Conservation (phyloP, 768 basidiomycete species). For the Collybia sordida region DNA sequence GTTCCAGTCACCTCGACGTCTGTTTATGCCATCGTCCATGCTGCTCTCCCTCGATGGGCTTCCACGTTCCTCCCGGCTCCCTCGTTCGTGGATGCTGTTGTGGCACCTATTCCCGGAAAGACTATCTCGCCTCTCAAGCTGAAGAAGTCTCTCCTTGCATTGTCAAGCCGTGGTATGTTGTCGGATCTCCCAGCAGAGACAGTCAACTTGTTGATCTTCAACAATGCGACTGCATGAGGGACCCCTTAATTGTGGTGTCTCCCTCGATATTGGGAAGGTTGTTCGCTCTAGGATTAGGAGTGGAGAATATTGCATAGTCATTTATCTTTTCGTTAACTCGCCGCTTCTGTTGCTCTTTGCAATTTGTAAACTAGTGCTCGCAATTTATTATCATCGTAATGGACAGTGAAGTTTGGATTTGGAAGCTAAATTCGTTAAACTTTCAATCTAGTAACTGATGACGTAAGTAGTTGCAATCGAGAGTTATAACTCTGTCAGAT, state of each 20-base stretch:
- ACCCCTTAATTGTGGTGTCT: slow-evolving; percentile 1
- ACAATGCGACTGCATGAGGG: slow-evolving; percentile 59
- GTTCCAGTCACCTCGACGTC: slow-evolving; percentile 32
- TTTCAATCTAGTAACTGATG: too few relatives aligned
- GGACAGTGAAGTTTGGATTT: too few relatives aligned
- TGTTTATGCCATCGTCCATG: slow-evolving; percentile 54
- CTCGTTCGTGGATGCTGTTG: slow-evolving; percentile 38
- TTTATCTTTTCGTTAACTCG: too few relatives aligned
- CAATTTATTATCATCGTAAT: too few relatives aligned
- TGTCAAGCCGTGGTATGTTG: slow-evolving; percentile 57
- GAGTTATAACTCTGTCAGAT: too few relatives aligned
- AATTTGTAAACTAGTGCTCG: too few relatives aligned
- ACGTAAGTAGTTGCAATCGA: too few relatives aligned
- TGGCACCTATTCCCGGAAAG: slow-evolving; percentile 41
- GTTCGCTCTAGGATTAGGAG: background rate
- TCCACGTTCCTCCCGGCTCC: slow-evolving; percentile 57
- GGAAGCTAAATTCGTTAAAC: too few relatives aligned
- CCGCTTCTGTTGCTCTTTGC: too few relatives aligned
- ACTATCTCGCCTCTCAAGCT: slow-evolving; percentile 67
- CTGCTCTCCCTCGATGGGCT: slow-evolving; percentile 59
- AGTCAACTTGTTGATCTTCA: slow-evolving; percentile 75
- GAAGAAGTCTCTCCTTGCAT: slow-evolving; percentile 68
- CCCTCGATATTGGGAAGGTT: background rate
- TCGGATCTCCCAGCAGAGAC: slow-evolving; percentile 50
- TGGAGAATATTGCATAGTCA: too few relatives aligned